Evolutionary conservation across 2,329 filamentous ascomycete species (phyloP), one percentile per base, ranked within the genome.

Genomic region (Exophiala sideris): DNA sequence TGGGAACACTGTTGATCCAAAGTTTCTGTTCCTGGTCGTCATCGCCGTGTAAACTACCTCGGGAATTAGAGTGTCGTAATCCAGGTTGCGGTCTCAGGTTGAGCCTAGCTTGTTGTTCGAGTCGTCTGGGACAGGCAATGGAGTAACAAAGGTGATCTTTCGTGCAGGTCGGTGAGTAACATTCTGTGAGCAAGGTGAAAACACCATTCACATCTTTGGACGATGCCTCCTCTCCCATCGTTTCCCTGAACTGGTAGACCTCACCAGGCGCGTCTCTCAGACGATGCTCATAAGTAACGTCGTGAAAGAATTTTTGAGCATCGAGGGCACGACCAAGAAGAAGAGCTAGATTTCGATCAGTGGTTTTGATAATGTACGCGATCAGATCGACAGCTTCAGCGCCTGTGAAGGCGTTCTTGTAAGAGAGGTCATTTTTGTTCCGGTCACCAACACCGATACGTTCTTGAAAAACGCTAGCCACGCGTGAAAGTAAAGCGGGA

Each of bases 301-400:
- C 94, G 75, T 99, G 94, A 70, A 99, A 99, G 75, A 96, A 96
- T 70, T 97, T 97, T 68, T 99, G 94, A 20, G 94, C 94, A 73
- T 99, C 94, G 57, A 99, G 76, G 39, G 94, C 91, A 68, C 94
- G 84, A 58, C 94, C 94, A 12, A 99, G 78, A 8, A 99, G 82
- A 45, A 99, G 77, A 9, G 94, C 94, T 57, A 99, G 77, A 68
- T 99, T 99, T 55, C 94, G 84, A 72, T 99, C 94, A 0, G 90
- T 96, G 1, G 94, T 99, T 67, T 95, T 88, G 71, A 99, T 97
- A 62, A 99, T 97, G 68, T 95, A 95, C 1, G 89, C 89, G 61
- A 99, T 87, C 54, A 97, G 81, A 70, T 99, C 94, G 16, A 99
- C 94, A 16, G 94, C 92, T 70, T 99, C 94, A 20, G 89, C 88